Percentiles rank a stretch among this genome's conserved stretches.
These are phyloP conservation scores for Ajuga chamaepitys DNA, from an alignment of 257 asterid genomes.

Conservation along the genomic window DNA sequence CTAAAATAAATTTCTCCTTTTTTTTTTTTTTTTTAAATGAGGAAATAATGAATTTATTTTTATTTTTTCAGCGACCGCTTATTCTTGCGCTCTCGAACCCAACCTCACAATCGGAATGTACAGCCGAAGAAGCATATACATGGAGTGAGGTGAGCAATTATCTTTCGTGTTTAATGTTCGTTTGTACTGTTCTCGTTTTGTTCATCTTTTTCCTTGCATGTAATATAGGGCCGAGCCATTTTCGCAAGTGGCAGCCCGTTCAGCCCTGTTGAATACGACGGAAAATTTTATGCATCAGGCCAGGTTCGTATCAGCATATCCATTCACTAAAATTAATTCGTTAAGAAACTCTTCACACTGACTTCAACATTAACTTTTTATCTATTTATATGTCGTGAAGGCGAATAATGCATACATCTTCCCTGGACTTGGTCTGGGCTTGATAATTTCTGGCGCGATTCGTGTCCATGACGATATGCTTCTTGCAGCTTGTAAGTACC, in stretches of 20 bases:
- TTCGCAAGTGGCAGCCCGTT: constrained; percentile 88
- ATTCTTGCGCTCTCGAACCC: constrained; percentile 66
- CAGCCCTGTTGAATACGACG: constrained; percentile 51
- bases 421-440: constrained; percentile 95
- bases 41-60: neutral
- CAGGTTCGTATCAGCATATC: constrained; percentile 38
- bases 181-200: neutral
- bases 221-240: constrained; percentile 55
- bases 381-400: constrained; percentile 21
- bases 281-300: constrained; percentile 54
- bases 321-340: neutral
- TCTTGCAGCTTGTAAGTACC: constrained; percentile 88
- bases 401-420: constrained; percentile 96
- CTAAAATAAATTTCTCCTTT: neutral
- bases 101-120: constrained; percentile 67
- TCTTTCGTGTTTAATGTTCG: neutral
- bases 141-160: constrained; percentile 52
- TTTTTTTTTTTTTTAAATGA: too few relatives aligned
- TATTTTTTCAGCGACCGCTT: constrained; percentile 44
- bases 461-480: constrained; percentile 98
- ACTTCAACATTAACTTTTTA: neutral
- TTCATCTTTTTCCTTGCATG: neutral
- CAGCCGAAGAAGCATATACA: constrained; percentile 65
- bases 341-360: neutral
- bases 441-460: constrained; percentile 95